Evolutionary conservation across 2,329 filamentous ascomycete genomes (phyloP).

Genomic region (Botrytis pseudocinerea): DNA sequence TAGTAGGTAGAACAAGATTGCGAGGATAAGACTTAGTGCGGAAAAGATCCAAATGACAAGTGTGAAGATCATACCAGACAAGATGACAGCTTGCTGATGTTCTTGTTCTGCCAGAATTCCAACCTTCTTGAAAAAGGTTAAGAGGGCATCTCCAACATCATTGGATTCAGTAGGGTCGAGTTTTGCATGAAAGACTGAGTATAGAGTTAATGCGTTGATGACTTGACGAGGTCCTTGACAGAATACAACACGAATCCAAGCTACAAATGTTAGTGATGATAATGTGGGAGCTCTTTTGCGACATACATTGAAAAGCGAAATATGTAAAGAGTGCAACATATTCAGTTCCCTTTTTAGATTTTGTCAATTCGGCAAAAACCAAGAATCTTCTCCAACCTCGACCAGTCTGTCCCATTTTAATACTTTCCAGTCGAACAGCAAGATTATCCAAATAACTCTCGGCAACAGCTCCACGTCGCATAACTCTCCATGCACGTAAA

Average conservation of each 20-base stretch:
- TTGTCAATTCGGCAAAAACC: slow-evolving; percentile 70
- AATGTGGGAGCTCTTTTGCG: neutral
- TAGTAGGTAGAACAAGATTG: slow-evolving; percentile 75
- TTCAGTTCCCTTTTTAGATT: slow-evolving; percentile 70
- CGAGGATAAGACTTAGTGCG: slow-evolving; percentile 71
- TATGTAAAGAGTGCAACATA: slow-evolving; percentile 73
- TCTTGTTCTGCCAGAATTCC: slow-evolving; percentile 70
- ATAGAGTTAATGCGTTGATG: slow-evolving; percentile 86
- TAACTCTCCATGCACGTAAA: slow-evolving; percentile 75
- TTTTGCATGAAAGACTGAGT: slow-evolving; percentile 76
- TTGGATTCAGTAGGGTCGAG: slow-evolving; percentile 59
- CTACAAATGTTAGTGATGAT: slow-evolving; percentile 45
- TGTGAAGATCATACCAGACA: slow-evolving; percentile 92
- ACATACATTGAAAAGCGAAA: slow-evolving; percentile 64
- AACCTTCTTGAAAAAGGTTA: slow-evolving; percentile 83
- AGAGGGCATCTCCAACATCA: slow-evolving; percentile 62
- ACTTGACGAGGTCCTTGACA: slow-evolving; percentile 91
- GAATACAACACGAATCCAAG: slow-evolving; percentile 84
- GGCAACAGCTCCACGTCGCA: slow-evolving; percentile 80
- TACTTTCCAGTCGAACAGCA: slow-evolving; percentile 80
- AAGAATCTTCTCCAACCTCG: slow-evolving; percentile 83
- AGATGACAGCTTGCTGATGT: slow-evolving; percentile 75
- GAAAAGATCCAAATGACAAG: slow-evolving; percentile 86
- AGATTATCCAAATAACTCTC: slow-evolving; percentile 89
- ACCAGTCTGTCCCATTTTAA: slow-evolving; percentile 66